Evolutionary conservation across 208 protist genomes (phyloP).

Genomic region (Tritrichomonas foetus): DNA sequence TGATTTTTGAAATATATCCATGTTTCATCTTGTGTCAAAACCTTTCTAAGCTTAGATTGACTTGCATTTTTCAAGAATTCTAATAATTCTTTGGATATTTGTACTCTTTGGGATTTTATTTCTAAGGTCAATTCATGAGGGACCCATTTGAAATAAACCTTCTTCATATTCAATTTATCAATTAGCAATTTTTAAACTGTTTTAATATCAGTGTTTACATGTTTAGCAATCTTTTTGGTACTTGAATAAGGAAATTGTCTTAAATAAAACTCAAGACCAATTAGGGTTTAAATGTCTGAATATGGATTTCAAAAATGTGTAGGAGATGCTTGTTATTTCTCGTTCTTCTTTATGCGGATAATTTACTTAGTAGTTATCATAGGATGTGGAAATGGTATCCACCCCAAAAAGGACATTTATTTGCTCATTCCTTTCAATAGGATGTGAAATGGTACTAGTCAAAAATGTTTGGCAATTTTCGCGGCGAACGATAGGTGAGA

Average conservation of each 20-base stretch:
- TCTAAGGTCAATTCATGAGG: not conserved
- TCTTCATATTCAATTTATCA: not conserved
- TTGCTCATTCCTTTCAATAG: too few relatives aligned
- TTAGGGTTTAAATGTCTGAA: too few relatives aligned
- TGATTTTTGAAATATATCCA: not conserved
- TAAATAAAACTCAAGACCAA: too few relatives aligned
- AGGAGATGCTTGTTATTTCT: too few relatives aligned
- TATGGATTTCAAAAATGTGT: too few relatives aligned
- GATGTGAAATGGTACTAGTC: too few relatives aligned
- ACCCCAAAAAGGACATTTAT: too few relatives aligned
- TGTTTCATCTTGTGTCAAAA: not conserved
- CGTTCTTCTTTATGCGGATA: too few relatives aligned
- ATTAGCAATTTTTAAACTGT: not conserved
- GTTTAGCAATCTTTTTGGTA: not conserved
- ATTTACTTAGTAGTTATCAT: too few relatives aligned
- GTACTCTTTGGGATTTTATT: not conserved
- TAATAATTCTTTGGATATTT: not conserved
- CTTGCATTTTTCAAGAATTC: not conserved
- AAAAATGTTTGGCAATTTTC: too few relatives aligned
- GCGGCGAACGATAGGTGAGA: too few relatives aligned
- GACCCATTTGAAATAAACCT: not conserved
- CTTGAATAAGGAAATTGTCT: not conserved
- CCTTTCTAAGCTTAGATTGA: not conserved
- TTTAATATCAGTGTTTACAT: not conserved
- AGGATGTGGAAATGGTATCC: too few relatives aligned